Conservation (phyloP, 73 alveolate genomes). For the Paramecium sonneborni region DNA sequence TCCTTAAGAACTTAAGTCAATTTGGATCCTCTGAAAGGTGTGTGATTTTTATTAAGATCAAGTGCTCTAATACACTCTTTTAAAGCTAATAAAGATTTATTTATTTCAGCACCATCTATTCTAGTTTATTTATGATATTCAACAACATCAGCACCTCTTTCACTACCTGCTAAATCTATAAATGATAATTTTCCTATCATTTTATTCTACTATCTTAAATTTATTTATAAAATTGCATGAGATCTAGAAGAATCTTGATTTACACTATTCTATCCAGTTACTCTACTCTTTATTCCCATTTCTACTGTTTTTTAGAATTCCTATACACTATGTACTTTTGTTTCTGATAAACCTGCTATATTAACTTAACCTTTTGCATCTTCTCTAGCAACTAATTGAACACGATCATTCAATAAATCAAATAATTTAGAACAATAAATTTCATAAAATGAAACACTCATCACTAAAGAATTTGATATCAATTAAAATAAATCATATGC, state of each 20-base stretch:
- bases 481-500: slow-evolving; percentile 90
- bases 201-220: slow-evolving; percentile 42
- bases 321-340: slow-evolving; percentile 75
- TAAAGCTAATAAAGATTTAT: slow-evolving; percentile 98
- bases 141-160: slow-evolving; percentile 99
- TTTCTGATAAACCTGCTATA: slow-evolving; percentile 95
- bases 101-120: slow-evolving; percentile 99
- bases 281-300: slow-evolving; percentile 78
- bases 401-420: slow-evolving; percentile 96
- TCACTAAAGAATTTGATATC: slow-evolving; percentile 78
- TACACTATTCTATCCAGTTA: slow-evolving; percentile 77
- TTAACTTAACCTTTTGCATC: slow-evolving; percentile 97
- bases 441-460: slow-evolving; percentile 97
- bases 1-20: slow-evolving; percentile 96
- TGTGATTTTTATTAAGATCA: slow-evolving; percentile 96
- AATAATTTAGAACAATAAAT: slow-evolving; percentile 99
- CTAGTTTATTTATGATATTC: slow-evolving; percentile 93
- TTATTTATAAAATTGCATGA: slow-evolving; percentile 70
- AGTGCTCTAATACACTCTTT: slow-evolving; percentile 99
- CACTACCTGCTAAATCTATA: slow-evolving; percentile 99
- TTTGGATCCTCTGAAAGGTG: slow-evolving; percentile 99
- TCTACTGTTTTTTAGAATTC: slow-evolving; percentile 78
- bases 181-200: slow-evolving; percentile 65
- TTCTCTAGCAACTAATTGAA: slow-evolving; percentile 94
- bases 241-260: slow-evolving; percentile 74